A percentile compares a stretch with the other conserved stretches of the same genome.
These are phyloP conservation scores for Daldinia caldariorum DNA, from an alignment of 495 filamentous ascomycete genomes.

Conservation along the genomic window DNA sequence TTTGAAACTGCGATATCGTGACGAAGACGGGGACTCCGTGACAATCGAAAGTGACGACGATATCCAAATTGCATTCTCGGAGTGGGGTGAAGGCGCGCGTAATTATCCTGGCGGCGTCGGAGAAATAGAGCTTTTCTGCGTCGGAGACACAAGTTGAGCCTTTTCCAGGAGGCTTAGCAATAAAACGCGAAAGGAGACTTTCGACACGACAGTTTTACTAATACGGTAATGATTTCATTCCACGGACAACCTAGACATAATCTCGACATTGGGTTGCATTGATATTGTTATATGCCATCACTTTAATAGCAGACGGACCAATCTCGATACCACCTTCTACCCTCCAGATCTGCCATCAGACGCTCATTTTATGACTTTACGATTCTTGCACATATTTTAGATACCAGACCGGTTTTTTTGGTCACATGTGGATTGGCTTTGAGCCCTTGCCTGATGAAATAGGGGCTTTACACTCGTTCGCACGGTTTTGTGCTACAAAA, in stretches of 20 bases:
- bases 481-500: constrained; percentile 13
- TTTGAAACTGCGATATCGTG: constrained; percentile 85
- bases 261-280: constrained; percentile 16
- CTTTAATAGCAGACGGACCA: constrained; percentile 8
- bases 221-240: constrained; percentile 2
- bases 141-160: constrained; percentile 48
- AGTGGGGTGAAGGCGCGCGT: constrained; percentile 82
- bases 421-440: constrained; percentile 34
- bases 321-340: constrained; percentile 27
- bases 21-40: constrained; percentile 92
- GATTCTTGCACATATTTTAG: constrained; percentile 45
- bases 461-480: constrained; percentile 32
- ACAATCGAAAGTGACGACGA: constrained; percentile 95
- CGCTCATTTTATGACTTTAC: constrained; percentile 40
- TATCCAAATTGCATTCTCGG: constrained; percentile 91
- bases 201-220: constrained; percentile 8
- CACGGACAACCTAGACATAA: constrained; percentile 8
- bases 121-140: constrained; percentile 83
- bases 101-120: constrained; percentile 72
- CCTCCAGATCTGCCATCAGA: constrained; percentile 12
- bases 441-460: constrained; percentile 31
- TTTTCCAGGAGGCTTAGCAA: constrained; percentile 1
- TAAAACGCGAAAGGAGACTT: not conserved
- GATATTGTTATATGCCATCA: constrained; percentile 19
- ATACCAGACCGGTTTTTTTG: constrained; percentile 39